Conservation (phyloP, 306 rosid species). For the Pyrus bretschneideri region DNA sequence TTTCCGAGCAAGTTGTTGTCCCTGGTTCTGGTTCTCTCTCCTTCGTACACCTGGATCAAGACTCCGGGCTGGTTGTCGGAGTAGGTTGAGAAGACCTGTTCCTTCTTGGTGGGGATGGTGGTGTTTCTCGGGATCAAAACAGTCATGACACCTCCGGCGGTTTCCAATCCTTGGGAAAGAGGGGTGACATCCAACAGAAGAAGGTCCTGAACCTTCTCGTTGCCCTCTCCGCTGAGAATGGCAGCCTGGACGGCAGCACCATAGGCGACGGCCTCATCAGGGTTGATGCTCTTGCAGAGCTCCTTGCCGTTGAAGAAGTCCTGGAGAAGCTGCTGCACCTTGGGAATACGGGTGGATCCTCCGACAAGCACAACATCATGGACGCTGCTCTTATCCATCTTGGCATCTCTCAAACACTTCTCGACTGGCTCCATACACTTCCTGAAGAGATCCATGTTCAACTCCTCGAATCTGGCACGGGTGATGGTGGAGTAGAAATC, state of each 20-base stretch:
- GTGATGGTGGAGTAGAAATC: conserved; percentile 65
- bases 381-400: conserved; percentile 57
- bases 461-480: conserved; percentile 66
- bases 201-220: conserved; percentile 76
- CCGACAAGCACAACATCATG: conserved; percentile 70
- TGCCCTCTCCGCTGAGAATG: conserved; percentile 64
- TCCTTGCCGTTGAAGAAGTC: conserved; percentile 65
- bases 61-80: conserved; percentile 81
- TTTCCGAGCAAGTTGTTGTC: conserved; percentile 71
- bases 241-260: conserved; percentile 75
- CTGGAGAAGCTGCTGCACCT: conserved; percentile 58
- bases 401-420: conserved; percentile 66
- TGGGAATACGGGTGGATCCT: conserved; percentile 70
- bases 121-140: conserved; percentile 70
- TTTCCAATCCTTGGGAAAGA: conserved; percentile 59
- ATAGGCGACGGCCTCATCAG: conserved; percentile 69
- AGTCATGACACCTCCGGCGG: conserved; percentile 75
- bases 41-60: conserved; percentile 69
- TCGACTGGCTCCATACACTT: conserved; percentile 74
- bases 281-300: conserved; percentile 71
- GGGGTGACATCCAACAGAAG: conserved; percentile 68
- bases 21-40: conserved; percentile 61
- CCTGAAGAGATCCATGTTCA: conserved; percentile 63
- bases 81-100: conserved; percentile 71
- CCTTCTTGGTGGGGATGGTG: conserved; percentile 72